Base-by-base conservation (phyloP, 805 yeast genomes). In the Candida montana region DNA sequence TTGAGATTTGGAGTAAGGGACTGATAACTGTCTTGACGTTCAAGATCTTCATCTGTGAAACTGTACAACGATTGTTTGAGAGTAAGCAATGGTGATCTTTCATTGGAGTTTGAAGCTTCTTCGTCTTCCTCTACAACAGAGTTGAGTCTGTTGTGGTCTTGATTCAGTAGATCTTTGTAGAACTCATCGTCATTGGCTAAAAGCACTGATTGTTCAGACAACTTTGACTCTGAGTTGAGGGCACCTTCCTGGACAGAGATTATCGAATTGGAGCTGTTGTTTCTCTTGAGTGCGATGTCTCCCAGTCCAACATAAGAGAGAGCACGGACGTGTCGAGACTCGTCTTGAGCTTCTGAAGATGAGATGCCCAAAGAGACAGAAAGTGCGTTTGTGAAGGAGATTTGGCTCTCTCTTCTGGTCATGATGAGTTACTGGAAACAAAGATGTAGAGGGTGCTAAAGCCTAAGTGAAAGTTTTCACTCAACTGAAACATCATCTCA, bases 131-230 rank as follows among this genome's bases (percentile, higher is more conserved):
- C 29, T 13, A 28, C 23, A 17, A 28, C 31, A 3, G 33, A 19
- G 20, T 32, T 26, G 13, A 32, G 16, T 28, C 37, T 26, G 20
- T 35, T 18, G 2, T 44, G 29, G 4, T 41, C 33, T 3, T 43
- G 29, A 11, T 26, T 9, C 7, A 11, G 6, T 13, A 26, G n/a
- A 26, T 26, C 50, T 9, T 41, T 53, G 31, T 49, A 49, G 37
- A 49, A 41, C 12, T 75, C 76, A 7, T 81, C 84, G 7, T 81
- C 84, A 35, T 65, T 68, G 4, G 83, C 83, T 37, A 77, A 63
- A 33, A 67, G 72, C 1, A 77, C 81, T 0, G 82, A 69, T 44
- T 76, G 77, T 44, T 74, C 79, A 11, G 29, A 9, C 6, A 26
- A 11, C 11, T 26, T 26, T 13, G 29, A 8, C 13, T 26, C 29